These are phyloP conservation scores for Naematelia encephala DNA, from an alignment of 768 basidiomycete species.

Conservation along the genomic window DNA sequence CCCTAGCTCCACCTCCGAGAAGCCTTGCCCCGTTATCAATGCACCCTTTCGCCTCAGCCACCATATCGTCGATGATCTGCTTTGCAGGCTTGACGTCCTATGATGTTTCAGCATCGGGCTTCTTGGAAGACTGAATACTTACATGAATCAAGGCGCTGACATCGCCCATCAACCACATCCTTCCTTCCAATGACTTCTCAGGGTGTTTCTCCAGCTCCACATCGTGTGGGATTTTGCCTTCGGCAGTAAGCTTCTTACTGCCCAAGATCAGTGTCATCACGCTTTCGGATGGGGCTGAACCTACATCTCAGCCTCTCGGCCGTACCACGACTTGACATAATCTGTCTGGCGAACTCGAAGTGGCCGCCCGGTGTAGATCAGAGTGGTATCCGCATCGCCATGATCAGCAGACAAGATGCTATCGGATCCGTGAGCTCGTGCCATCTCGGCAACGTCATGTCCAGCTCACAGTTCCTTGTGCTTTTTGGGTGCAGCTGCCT, in stretches of 20 bases:
- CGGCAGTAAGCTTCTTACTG: conserved; percentile 73
- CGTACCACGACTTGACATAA: conserved; percentile 77
- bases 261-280: conserved; percentile 2
- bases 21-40: conserved; percentile 51
- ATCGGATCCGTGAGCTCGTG: conserved; percentile 2
- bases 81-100: conserved; percentile 78
- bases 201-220: conserved; percentile 74
- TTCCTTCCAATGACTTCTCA: conserved; percentile 66
- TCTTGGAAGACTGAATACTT: conserved; percentile 5
- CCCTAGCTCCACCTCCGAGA: conserved; percentile 13
- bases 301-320: conserved; percentile 37
- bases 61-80: conserved; percentile 78
- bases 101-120: conserved; percentile 2
- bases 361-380: conserved; percentile 87
- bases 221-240: conserved; percentile 75
- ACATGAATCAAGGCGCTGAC: conserved; percentile 60
- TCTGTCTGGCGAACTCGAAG: conserved; percentile 78
- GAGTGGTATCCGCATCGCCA: conserved; percentile 76
- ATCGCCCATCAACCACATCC: conserved; percentile 78
- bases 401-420: conserved; percentile 45
- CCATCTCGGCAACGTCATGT: background rate
- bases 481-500: conserved; percentile 74
- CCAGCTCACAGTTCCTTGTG: conserved; percentile 69
- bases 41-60: conserved; percentile 64
- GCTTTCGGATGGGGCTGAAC: conserved; percentile 2